phyloP scores from a whole-genome alignment of 768 basidiomycete species.

The Dendrothele bispora region DNA sequence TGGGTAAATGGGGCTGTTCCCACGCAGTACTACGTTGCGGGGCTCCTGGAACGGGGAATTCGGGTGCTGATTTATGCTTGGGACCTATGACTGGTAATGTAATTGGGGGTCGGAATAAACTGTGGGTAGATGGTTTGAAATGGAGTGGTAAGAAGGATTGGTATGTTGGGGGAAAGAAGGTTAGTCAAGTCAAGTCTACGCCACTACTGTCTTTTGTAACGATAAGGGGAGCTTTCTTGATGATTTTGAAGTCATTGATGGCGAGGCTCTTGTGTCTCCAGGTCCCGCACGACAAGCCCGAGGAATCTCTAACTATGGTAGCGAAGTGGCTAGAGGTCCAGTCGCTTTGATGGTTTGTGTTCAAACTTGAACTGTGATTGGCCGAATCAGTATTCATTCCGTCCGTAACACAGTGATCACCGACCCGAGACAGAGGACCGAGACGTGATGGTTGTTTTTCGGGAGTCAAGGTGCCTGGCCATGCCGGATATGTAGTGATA shows the following conservation, averaged over 20 bases:
- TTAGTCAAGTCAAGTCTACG: conserved; percentile 43
- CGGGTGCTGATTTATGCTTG: conserved; percentile 67
- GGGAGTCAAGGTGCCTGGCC: too few species aligned
- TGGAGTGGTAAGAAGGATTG: conserved; percentile 74
- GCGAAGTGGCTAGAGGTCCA: conserved; percentile 41
- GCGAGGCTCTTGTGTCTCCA: conserved; percentile 16
- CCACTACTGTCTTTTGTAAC: conserved; percentile 36
- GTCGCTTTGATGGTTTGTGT: neutral
- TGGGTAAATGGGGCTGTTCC: conserved; percentile 43
- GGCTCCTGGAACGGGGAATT: conserved; percentile 74
- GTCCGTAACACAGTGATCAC: too few species aligned
- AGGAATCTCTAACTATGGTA: conserved; percentile 47
- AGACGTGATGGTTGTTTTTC: too few species aligned
- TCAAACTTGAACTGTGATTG: too few species aligned
- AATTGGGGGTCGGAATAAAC: conserved; percentile 75
- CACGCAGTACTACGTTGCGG: conserved; percentile 52
- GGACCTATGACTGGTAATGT: conserved; percentile 64
- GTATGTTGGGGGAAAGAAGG: conserved; percentile 49
- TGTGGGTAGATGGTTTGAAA: conserved; percentile 72
- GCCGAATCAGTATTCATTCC: too few species aligned
- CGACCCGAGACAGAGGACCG: conserved; percentile 7
- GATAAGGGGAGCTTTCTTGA: conserved; percentile 52
- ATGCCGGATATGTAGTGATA: too few species aligned
- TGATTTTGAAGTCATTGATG: conserved; percentile 28
- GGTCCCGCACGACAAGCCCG: conserved; percentile 53